Evolutionary conservation across 2,329 filamentous ascomycete species (phyloP), one percentile per base, ranked within the genome.

Genomic region (Alternaria longipes): DNA sequence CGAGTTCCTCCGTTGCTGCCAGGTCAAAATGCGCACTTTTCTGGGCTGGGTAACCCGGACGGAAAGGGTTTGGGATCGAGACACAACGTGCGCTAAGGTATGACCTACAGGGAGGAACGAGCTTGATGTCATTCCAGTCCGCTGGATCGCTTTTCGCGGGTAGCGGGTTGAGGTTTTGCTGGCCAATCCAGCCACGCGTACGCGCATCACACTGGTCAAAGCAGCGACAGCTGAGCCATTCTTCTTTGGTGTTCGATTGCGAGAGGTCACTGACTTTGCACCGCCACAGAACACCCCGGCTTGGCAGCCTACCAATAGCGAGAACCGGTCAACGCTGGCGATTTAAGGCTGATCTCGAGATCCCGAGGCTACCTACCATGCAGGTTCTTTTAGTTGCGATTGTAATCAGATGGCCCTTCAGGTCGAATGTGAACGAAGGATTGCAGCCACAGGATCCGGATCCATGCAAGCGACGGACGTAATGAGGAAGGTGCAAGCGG

Each of bases 71-170:
- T 26, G 18, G 22, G 36, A 30, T 45, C 44, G 30, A 50, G 50
- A 28, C 14, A 45, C 24, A 53, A 44, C 28, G 54, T 40, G 30
- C 58, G 30, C 54, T 57, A 56, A 30, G 14, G 54, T 34, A 57
- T 57, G 58, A 47, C 46, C 58, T 46, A 52, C 47, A 52, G 53
- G 32, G 46, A 34, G 53, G 58, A 18, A 34, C 41, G 24, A 40
- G 32, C 46, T 38, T 60, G 58, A 60, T 60, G 54, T 60, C 54
- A 60, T 57, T 47, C 58, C 58, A 60, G 34, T 26, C 36, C 26
- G 16, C 54, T 26, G 58, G 58, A 57, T 52, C 58, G 58, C 46
- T 56, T 57, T 51, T 20, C 20, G 58, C 58, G 58, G 58, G 58
- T 60, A 60, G 47, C 47, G 57, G 57, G 32, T 42, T 22, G 28